Evolutionary conservation across 2,329 filamentous ascomycete species (phyloP).

Genomic region (Botrytis hyacinthi): DNA sequence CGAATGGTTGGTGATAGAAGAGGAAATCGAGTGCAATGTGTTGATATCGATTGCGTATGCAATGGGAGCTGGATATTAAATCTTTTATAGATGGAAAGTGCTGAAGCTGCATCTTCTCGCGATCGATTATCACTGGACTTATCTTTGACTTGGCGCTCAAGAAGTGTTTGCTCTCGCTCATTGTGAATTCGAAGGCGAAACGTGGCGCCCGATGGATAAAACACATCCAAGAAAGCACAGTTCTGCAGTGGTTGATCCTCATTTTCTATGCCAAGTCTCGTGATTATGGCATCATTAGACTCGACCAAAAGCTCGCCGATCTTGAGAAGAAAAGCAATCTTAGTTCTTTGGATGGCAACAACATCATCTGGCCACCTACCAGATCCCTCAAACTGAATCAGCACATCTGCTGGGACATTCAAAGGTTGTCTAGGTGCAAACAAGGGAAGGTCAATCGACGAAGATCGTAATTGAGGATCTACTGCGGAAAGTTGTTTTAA

Average conservation of each 20-base stretch:
- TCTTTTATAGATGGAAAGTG: conserved; percentile 69
- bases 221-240: conserved; percentile 76
- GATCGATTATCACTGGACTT: conserved; percentile 63
- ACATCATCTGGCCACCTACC: conserved; percentile 92
- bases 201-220: conserved; percentile 66
- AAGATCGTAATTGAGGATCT: conserved; percentile 69
- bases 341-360: conserved; percentile 86
- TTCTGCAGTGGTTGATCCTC: conserved; percentile 67
- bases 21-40: conserved; percentile 75
- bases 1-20: conserved; percentile 80
- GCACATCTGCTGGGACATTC: conserved; percentile 67
- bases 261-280: conserved; percentile 80
- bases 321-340: conserved; percentile 79
- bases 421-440: conserved; percentile 42
- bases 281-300: conserved; percentile 57
- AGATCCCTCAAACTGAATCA: conserved; percentile 90
- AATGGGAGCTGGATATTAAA: conserved; percentile 70
- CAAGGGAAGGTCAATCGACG: conserved; percentile 58
- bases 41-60: conserved; percentile 78
- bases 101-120: conserved; percentile 66
- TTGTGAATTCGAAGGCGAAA: conserved; percentile 88
- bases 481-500: conserved; percentile 76
- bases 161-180: conserved; percentile 77
- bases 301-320: conserved; percentile 64
- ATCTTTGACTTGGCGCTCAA: conserved; percentile 76